phyloP scores from a whole-genome alignment of 345 rosid genomes.

The Hypericum perforatum region DNA sequence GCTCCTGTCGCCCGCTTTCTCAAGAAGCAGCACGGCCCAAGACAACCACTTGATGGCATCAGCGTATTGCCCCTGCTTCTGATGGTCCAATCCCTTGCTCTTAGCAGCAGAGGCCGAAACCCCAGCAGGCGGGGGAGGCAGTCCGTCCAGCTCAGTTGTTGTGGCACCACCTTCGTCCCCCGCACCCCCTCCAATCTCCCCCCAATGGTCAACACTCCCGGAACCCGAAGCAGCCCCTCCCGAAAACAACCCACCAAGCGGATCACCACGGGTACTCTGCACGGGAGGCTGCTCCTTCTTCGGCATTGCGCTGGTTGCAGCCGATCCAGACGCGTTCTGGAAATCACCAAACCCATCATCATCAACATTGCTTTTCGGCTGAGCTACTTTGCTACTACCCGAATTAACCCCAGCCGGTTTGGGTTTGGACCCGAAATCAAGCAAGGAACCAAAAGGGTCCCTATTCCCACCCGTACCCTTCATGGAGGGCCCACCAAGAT shows the following conservation, averaged over 20 bases:
- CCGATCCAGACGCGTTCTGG: conserved; percentile 46
- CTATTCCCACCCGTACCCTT: conserved; percentile 38
- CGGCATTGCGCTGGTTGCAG: conserved; percentile 7
- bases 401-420: conserved; percentile 40
- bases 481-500: conserved; percentile 62
- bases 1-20: conserved; percentile 50
- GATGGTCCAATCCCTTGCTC: conserved; percentile 75
- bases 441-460: conserved; percentile 80
- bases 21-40: conserved; percentile 87
- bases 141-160: conserved; percentile 94
- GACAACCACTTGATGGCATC: conserved; percentile 99
- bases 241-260: conserved; percentile 50
- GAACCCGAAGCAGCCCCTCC: conserved; percentile 23
- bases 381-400: conserved; percentile 26
- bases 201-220: conserved; percentile 58
- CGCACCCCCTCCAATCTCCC: conserved; percentile 50
- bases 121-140: conserved; percentile 96
- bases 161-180: conserved; percentile 36
- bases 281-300: conserved; percentile 28
- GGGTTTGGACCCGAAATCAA: conserved; percentile 55
- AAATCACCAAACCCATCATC: conserved; percentile 45
- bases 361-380: conserved; percentile 11
- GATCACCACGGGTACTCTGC: conserved; percentile 39
- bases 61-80: conserved; percentile 88
- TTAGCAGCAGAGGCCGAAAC: conserved; percentile 65